These are phyloP conservation scores for Polytrichum formosum DNA, from an alignment of 225 moss, liverwort and hornwort species.

Conservation along the genomic window DNA sequence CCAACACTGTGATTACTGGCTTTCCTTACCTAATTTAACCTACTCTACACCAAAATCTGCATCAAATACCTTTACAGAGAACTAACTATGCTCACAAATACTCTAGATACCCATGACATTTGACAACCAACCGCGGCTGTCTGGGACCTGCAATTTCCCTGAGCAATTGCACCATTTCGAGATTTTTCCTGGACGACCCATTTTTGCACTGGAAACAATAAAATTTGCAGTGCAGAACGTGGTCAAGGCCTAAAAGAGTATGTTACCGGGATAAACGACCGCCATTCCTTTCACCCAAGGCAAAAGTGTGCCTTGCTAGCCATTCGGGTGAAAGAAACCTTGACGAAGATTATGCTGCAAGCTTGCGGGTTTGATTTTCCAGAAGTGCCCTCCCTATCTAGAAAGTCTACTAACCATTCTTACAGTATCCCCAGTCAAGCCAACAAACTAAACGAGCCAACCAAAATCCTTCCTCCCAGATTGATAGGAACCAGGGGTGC, in stretches of 20 bases:
- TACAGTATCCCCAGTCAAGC: neutral
- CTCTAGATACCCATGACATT: conserved; percentile 7
- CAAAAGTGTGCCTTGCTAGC: too few species aligned
- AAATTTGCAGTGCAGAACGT: neutral
- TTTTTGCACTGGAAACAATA: neutral
- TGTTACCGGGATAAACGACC: too few species aligned
- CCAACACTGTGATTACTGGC: conserved; percentile 26
- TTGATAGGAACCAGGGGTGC: too few species aligned
- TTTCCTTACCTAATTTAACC: conserved; percentile 15
- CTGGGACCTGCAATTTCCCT: conserved; percentile 30
- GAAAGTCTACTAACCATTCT: neutral
- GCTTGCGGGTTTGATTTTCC: too few species aligned
- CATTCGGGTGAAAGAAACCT: too few species aligned
- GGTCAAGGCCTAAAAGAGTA: too few species aligned
- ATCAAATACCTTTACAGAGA: conserved; percentile 15
- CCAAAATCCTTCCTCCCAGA: too few species aligned
- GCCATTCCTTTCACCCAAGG: too few species aligned
- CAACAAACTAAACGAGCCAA: neutral
- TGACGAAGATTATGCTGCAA: too few species aligned
- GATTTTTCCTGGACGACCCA: neutral
- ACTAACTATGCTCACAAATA: conserved; percentile 10
- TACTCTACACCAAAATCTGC: conserved; percentile 21
- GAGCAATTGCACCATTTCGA: conserved; percentile 13
- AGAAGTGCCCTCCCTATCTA: too few species aligned
- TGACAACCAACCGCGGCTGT: conserved; percentile 9